Evolutionary conservation across 768 basidiomycete species (phyloP).

Genomic region (Boletus fagicola): DNA sequence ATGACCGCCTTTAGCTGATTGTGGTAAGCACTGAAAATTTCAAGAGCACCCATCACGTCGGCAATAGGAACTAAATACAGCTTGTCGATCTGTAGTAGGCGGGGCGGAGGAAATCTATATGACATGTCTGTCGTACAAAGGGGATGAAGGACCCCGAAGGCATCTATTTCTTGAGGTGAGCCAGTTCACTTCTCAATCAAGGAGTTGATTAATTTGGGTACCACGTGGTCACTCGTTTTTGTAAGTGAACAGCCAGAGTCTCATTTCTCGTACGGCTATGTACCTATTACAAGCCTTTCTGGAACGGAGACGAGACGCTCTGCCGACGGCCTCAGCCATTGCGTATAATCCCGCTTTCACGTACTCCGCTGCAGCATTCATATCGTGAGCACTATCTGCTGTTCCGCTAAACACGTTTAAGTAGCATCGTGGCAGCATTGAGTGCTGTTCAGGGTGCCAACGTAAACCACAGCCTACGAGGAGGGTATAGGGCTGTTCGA

Average conservation of each 20-base stretch:
- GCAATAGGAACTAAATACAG: constrained; percentile 12
- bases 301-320: constrained; percentile 23
- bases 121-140: background rate
- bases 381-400: constrained; percentile 17
- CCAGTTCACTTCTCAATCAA: constrained; percentile 18
- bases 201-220: background rate
- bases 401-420: constrained; percentile 22
- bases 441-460: constrained; percentile 28
- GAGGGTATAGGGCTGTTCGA: constrained; percentile 24
- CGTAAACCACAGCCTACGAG: constrained; percentile 30
- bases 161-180: constrained; percentile 14
- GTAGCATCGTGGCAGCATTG: constrained; percentile 19
- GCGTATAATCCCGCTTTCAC: constrained; percentile 27
- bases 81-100: constrained; percentile 21
- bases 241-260: constrained; percentile 1
- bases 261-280: constrained; percentile 13
- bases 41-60: constrained; percentile 19
- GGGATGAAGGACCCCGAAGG: constrained; percentile 26
- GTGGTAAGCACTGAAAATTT: constrained; percentile 7
- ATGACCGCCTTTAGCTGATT: constrained; percentile 5
- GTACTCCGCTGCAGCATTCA: constrained; percentile 23
- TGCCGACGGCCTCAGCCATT: constrained; percentile 23
- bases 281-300: constrained; percentile 8
- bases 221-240: constrained; percentile 20
- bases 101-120: constrained; percentile 4